Evolutionary conservation across 345 rosid genomes (phyloP).

Genomic region (Citrus hindsii): DNA sequence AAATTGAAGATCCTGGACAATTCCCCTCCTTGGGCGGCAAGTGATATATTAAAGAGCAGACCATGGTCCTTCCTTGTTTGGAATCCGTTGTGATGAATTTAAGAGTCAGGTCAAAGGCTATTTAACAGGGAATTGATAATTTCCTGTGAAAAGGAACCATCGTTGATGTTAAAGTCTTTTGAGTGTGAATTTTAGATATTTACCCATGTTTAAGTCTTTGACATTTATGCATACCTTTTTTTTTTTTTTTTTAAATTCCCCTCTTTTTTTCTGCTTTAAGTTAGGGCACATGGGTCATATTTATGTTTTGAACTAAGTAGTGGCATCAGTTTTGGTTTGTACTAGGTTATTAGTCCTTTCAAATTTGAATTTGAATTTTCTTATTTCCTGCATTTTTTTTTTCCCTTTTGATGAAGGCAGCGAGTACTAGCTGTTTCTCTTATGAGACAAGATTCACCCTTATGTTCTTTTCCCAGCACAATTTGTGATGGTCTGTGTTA

Average conservation of each 20-base stretch:
- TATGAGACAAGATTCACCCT: no score
- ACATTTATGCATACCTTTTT: constrained; percentile 21
- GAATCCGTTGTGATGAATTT: constrained; percentile 19
- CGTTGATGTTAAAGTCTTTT: constrained; percentile 17
- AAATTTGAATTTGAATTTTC: neutral
- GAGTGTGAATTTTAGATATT: constrained; percentile 52
- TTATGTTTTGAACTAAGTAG: constrained; percentile 20
- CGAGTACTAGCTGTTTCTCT: no score
- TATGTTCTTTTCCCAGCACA: no score
- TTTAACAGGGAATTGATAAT: constrained; percentile 27
- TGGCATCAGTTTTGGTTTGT: constrained; percentile 40
- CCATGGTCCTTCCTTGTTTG: constrained; percentile 8
- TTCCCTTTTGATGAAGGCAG: no score
- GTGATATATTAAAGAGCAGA: constrained; percentile 31
- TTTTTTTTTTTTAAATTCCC: neutral
- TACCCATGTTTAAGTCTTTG: constrained; percentile 16
- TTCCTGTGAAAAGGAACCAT: constrained; percentile 26
- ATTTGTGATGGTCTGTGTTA: no score
- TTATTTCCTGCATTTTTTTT: neutral
- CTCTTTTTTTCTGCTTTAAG: neutral
- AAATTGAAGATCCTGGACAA: constrained; percentile 73
- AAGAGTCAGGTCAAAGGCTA: constrained; percentile 13
- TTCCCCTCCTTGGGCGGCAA: constrained; percentile 94
- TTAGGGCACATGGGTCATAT: constrained; percentile 24
- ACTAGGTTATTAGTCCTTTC: constrained; percentile 5